Conservation (phyloP, 2,329 filamentous ascomycete genomes). For the Botrytis elliptica region DNA sequence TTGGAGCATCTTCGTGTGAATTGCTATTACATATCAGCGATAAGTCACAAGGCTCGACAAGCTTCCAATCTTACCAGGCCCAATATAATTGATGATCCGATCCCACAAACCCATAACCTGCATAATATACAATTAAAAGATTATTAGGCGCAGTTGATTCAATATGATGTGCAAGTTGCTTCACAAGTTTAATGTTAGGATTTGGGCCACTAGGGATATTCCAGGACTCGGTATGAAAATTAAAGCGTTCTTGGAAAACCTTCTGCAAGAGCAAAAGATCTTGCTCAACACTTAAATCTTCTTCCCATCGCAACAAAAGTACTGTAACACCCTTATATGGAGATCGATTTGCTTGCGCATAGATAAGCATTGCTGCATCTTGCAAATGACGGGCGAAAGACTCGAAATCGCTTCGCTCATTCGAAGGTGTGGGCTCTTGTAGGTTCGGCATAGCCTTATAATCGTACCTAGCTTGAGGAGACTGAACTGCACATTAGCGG, state of each 20-base stretch:
- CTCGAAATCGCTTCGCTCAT: conserved; percentile 55
- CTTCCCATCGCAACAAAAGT: conserved; percentile 61
- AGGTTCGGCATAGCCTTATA: conserved; percentile 36
- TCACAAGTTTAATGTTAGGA: conserved; percentile 60
- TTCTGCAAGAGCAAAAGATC: conserved; percentile 56
- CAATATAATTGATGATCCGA: conserved; percentile 62
- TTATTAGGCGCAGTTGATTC: conserved; percentile 58
- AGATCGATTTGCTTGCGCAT: conserved; percentile 58
- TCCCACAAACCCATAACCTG: conserved; percentile 59
- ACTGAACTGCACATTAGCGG: conserved; percentile 28
- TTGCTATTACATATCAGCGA: conserved; percentile 51
- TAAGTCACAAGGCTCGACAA: conserved; percentile 30
- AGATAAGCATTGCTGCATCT: conserved; percentile 66
- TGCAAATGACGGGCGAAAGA: conserved; percentile 66
- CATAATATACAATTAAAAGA: conserved; percentile 64
- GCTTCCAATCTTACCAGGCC: conserved; percentile 56
- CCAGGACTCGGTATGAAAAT: conserved; percentile 60
- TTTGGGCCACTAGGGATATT: conserved; percentile 59
- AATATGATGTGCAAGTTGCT: conserved; percentile 59
- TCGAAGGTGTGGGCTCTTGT: conserved; percentile 36
- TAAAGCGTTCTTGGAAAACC: conserved; percentile 59
- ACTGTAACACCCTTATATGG: conserved; percentile 60
- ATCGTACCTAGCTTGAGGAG: conserved; percentile 36
- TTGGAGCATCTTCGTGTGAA: conserved; percentile 55
- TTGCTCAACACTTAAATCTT: conserved; percentile 53